Percentiles rank a stretch among this genome's conserved stretches.
Evolutionary conservation across 306 rosid species (phyloP).

Genomic region (Quercus glauca): DNA sequence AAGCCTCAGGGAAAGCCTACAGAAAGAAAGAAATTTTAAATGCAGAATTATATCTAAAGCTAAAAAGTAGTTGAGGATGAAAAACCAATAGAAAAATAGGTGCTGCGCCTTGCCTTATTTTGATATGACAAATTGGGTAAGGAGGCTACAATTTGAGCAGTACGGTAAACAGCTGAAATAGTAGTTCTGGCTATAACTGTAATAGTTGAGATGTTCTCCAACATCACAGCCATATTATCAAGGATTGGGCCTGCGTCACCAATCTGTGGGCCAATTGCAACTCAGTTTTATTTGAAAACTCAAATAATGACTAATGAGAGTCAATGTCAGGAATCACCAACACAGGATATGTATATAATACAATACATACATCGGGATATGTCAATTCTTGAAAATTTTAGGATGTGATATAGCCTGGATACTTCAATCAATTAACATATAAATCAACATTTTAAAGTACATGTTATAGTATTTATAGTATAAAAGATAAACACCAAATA

Average conservation of each 20-base stretch:
- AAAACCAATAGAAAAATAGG: constrained; percentile 20
- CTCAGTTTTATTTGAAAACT: constrained; percentile 17
- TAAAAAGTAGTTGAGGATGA: constrained; percentile 17
- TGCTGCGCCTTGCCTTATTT: constrained; percentile 67
- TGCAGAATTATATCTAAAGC: constrained; percentile 24
- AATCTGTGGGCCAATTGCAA: constrained; percentile 56
- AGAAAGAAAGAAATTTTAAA: constrained; percentile 26
- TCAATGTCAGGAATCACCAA: background rate
- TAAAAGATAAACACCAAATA: no score
- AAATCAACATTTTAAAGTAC: no score
- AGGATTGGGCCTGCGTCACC: constrained; percentile 88
- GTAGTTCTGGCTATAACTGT: constrained; percentile 73
- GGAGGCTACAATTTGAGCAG: constrained; percentile 84
- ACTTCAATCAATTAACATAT: no score
- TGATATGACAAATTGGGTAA: constrained; percentile 67
- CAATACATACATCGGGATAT: no score
- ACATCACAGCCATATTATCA: constrained; percentile 81
- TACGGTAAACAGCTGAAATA: constrained; percentile 58
- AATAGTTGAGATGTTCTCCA: constrained; percentile 70
- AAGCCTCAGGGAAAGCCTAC: constrained; percentile 91
- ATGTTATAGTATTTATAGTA: no score
- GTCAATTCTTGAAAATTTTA: no score
- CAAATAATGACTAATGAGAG: background rate
- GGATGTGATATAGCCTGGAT: no score
- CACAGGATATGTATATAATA: no score